Percentiles rank a stretch among this genome's conserved stretches.
These are phyloP conservation scores for Tetrapisispora phaffii DNA, from an alignment of 805 yeast species.

Conservation along the genomic window DNA sequence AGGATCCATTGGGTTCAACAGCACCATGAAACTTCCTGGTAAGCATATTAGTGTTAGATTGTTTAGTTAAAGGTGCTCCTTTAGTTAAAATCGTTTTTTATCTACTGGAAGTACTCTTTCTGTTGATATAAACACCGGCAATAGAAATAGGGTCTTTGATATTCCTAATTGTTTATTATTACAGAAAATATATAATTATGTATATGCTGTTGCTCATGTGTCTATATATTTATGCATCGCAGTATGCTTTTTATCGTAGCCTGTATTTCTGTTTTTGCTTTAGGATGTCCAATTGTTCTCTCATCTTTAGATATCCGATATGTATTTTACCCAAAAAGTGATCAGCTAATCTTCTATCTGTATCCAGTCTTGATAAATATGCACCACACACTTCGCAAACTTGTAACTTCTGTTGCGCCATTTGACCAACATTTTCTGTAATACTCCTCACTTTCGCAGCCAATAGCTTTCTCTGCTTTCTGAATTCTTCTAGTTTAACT, in stretches of 20 bases:
- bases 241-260: not conserved
- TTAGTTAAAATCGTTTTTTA: no score
- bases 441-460: constrained; percentile 49
- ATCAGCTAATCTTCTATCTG: constrained; percentile 79
- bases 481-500: constrained; percentile 36
- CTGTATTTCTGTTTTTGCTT: constrained; percentile 13
- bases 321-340: constrained; percentile 86
- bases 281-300: constrained; percentile 42
- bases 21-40: no score
- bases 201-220: no score
- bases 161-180: no score
- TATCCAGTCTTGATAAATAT: constrained; percentile 72
- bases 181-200: no score
- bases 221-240: no score
- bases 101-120: no score
- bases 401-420: constrained; percentile 83
- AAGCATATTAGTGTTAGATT: no score
- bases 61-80: no score
- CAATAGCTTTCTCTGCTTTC: constrained; percentile 40
- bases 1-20: no score
- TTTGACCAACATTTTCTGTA: constrained; percentile 67
- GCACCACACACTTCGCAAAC: constrained; percentile 90
- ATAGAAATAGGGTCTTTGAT: no score
- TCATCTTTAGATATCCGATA: constrained; percentile 68
- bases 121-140: no score